Evolutionary conservation across 805 yeast species (phyloP).

Genomic region (Helenozyma baotianmanensis): DNA sequence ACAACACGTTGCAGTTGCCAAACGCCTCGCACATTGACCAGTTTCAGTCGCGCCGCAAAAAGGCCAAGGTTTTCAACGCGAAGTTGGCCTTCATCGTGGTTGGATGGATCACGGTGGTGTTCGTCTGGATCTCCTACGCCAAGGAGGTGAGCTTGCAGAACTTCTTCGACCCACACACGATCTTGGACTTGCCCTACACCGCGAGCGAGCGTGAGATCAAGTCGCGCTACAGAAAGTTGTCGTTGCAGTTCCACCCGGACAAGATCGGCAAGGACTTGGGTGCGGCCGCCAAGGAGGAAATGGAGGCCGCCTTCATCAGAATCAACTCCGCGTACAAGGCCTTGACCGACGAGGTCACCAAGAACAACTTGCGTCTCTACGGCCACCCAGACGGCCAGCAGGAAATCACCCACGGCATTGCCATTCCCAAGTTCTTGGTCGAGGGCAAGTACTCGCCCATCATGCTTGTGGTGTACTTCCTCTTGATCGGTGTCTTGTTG

Average conservation of each 20-base stretch:
- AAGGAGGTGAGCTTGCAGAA: conserved; percentile 43
- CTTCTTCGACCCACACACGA: conserved; percentile 85
- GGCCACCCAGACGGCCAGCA: conserved; percentile 99
- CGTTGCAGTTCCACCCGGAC: conserved; percentile 91
- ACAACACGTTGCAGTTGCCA: conserved; percentile 25
- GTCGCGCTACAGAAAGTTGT: conserved; percentile 77
- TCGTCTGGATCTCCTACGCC: conserved; percentile 32
- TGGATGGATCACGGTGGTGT: conserved; percentile 62
- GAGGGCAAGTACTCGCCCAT: conserved; percentile 73
- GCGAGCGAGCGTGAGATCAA: conserved; percentile 75
- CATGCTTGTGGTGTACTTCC: conserved; percentile 58
- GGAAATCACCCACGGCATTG: conserved; percentile 86
- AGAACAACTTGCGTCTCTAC: conserved; percentile 74
- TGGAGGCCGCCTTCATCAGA: conserved; percentile 74
- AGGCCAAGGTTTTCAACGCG: conserved; percentile 35
- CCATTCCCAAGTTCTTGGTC: conserved; percentile 85
- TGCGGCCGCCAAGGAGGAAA: conserved; percentile 47
- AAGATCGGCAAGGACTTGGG: conserved; percentile 66
- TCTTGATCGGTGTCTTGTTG: conserved; percentile 69
- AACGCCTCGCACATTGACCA: conserved; percentile 19
- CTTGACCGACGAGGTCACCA: conserved; percentile 81
- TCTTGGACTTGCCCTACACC: conserved; percentile 65
- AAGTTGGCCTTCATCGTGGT: conserved; percentile 28
- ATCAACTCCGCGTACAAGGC: conserved; percentile 93
- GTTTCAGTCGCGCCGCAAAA: conserved; percentile 24